A percentile compares a stretch with the other conserved stretches of the same genome.
phyloP scores from a whole-genome alignment of 192 early-diverging fungal species.

The Coemansia sp. region DNA sequence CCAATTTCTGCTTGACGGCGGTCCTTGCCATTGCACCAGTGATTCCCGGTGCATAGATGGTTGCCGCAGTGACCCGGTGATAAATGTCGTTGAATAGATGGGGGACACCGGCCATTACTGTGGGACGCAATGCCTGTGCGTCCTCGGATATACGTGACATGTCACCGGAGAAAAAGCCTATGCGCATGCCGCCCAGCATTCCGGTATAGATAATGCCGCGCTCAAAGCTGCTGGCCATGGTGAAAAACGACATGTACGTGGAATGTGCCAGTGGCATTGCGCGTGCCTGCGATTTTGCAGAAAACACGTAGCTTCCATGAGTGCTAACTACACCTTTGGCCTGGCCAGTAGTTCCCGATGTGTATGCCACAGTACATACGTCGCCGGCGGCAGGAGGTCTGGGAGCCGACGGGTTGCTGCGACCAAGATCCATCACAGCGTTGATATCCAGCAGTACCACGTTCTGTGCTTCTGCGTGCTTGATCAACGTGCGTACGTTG shows the following conservation, averaged over 20 bases:
- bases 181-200: constrained; percentile 61
- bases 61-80: constrained; percentile 63
- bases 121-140: constrained; percentile 77
- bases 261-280: constrained; percentile 21
- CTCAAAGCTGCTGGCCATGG: constrained; percentile 86
- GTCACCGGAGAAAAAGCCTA: constrained; percentile 73
- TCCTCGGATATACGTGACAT: constrained; percentile 74
- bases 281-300: constrained; percentile 21
- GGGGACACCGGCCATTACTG: constrained; percentile 84
- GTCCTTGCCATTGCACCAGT: constrained; percentile 60
- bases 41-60: constrained; percentile 60
- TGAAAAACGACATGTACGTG: constrained; percentile 72
- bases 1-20: constrained; percentile 62
- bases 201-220: constrained; percentile 58
- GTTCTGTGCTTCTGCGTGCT: constrained; percentile 63
- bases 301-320: constrained; percentile 64
- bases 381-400: constrained; percentile 64
- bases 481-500: constrained; percentile 17
- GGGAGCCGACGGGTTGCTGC: constrained; percentile 52
- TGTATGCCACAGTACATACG: constrained; percentile 72
- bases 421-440: constrained; percentile 60
- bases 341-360: constrained; percentile 79
- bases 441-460: constrained; percentile 59
- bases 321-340: constrained; percentile 72
- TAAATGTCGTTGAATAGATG: constrained; percentile 87